phyloP scores from a whole-genome alignment of 768 basidiomycete species.

The Lactifluus pinguis region DNA sequence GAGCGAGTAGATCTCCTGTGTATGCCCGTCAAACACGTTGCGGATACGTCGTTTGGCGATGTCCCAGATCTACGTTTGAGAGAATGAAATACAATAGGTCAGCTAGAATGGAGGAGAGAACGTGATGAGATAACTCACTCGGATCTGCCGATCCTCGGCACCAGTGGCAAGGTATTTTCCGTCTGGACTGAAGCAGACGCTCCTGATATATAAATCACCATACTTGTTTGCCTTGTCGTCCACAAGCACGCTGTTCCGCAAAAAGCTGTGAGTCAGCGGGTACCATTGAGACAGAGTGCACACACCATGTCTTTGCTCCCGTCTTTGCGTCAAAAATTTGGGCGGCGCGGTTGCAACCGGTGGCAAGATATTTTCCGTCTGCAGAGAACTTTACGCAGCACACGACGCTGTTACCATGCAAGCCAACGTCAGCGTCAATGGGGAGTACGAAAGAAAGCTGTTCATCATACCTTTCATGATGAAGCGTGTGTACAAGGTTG shows the following conservation, averaged over 20 bases:
- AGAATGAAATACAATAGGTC: not conserved
- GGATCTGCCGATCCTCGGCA: constrained; percentile 87
- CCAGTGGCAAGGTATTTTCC: constrained; percentile 67
- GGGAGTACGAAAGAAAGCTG: not conserved
- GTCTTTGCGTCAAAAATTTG: constrained; percentile 93
- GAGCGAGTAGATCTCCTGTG: constrained; percentile 89
- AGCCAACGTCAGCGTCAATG: not conserved
- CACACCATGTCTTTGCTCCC: constrained; percentile 76
- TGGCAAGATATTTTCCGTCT: constrained; percentile 87
- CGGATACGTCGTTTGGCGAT: constrained; percentile 72
- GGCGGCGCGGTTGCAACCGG: constrained; percentile 92
- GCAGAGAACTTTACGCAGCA: constrained; percentile 93
- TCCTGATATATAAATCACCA: constrained; percentile 84
- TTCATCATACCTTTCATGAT: constrained; percentile 69
- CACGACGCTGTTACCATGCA: constrained; percentile 43
- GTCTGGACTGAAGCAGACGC: constrained; percentile 71
- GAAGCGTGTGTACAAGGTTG: constrained; percentile 72
- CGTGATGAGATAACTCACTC: constrained; percentile 43
- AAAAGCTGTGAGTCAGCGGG: not conserved
- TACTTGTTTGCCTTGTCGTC: constrained; percentile 68
- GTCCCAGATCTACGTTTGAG: constrained; percentile 71
- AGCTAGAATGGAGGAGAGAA: not conserved
- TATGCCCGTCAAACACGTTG: constrained; percentile 79
- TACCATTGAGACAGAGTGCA: not conserved
- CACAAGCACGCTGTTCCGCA: constrained; percentile 48